Base-by-base conservation (phyloP, 2,329 filamentous ascomycete genomes). In the Pseudogymnoascus sp. region DNA sequence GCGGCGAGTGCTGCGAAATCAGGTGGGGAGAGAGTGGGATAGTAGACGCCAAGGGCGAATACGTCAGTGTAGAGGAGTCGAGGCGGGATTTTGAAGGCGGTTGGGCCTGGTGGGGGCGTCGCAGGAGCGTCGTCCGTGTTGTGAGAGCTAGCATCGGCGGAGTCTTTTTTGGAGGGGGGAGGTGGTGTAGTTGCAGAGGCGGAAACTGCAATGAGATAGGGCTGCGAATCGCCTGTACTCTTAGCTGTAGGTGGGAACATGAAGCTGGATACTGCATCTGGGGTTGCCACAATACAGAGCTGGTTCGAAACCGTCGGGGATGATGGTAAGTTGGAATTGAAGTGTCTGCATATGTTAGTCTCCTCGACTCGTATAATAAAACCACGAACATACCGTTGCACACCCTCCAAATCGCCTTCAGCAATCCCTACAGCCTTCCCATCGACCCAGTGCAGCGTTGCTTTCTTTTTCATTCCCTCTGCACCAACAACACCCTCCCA, bases 391-490 rank as follows among this genome's bases (percentile, higher is more conserved):
- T 64, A 69, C 68, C 65, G 63, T 43, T 69, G 62, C 4, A 68
- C 68, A 13, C 63, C 68, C 41, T 66, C 65, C 4, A 69, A 21
- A 62, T 71, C 66, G 10, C 65, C 68, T 41, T 71, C 67, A 4
- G 62, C 36, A 19, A 71, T 67, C 6, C 63, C 60, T 10, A 64
- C 65, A 14, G 68, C 62, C 3, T 66, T 16, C 1, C 69, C 68
- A 64, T 69, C 67, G 10, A 70, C 64, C 69, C 69, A 69, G 34
- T 69, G 63, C 11, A 69, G 21, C 1, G 25, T 65, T 7, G 67
- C 67, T 25, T 71, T 71, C 10, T 39, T 43, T 23, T 64, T 68
- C 16, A 65, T 41, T 2, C 41, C 63, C 10, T 67, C 63, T 1
- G 62, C 63, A 16, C 62, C 65, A 7, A 68, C 13, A 25, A 67